Conservation (phyloP, 108 stramenopile species). For the Conticribra guillardii region DNA sequence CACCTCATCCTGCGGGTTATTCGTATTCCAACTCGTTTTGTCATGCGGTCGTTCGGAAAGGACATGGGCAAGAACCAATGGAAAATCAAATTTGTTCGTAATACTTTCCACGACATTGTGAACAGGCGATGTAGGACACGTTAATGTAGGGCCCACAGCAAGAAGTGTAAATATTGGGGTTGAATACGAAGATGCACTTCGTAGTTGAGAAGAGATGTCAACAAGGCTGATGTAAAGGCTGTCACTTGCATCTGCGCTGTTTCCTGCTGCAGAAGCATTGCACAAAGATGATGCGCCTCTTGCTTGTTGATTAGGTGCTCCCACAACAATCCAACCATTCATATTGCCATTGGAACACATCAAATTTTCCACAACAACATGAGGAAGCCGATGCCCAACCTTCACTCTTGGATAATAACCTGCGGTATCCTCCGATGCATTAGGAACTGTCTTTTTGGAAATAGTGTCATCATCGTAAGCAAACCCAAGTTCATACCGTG, state of each 20-base stretch:
- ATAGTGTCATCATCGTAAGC: slow-evolving; percentile 40
- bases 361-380: slow-evolving; percentile 47
- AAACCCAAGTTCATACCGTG: slow-evolving; percentile 81
- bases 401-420: slow-evolving; percentile 51
- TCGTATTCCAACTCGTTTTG: background rate
- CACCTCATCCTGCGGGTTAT: slow-evolving; percentile 1
- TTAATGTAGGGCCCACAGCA: slow-evolving; percentile 15
- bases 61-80: slow-evolving; percentile 23
- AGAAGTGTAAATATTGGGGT: slow-evolving; percentile 35
- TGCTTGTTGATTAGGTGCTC: slow-evolving; percentile 1
- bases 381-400: slow-evolving; percentile 68
- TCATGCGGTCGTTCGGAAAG: background rate
- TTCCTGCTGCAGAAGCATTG: no score
- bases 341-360: background rate
- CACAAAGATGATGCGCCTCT: no score
- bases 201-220: slow-evolving; percentile 38
- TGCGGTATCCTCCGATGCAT: slow-evolving; percentile 37
- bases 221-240: slow-evolving; percentile 27
- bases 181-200: slow-evolving; percentile 10
- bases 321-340: slow-evolving; percentile 20
- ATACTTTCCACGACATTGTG: slow-evolving; percentile 10
- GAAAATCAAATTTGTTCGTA: slow-evolving; percentile 8
- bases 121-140: background rate
- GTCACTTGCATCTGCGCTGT: no score
- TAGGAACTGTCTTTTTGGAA: slow-evolving; percentile 12